Base-by-base conservation (phyloP, 2,329 filamentous ascomycete species). In the Aspergillus awamori region DNA sequence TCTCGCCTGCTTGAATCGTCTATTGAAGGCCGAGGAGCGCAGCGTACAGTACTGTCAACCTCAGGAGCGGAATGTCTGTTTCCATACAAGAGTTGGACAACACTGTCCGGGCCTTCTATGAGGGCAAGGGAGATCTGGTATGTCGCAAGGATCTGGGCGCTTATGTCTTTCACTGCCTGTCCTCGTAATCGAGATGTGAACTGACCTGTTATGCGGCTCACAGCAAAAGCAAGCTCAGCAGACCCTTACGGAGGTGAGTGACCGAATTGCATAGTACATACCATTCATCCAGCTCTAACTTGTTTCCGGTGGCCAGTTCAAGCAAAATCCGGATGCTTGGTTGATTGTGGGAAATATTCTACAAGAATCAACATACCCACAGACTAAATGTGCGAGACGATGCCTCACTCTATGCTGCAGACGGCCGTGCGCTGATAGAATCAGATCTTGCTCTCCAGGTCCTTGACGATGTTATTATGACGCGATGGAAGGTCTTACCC, bases 301-400 rank as follows among this genome's bases (percentile, higher is more conserved):
- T 45, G 22, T 51, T 60, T 67, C 53, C 47, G 66, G 61, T 56
- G 26, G 64, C 8, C 73, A 98, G 92, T 99, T 99, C 86, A 98
- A 98, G 80, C 95, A 98, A 83, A 96, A 98, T 74, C 93, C 94
- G 61, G 95, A 99, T 82, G 90, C 95, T 62, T 99, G 95, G 95
- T 86, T 98, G 68, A 87, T 97, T 77, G 95, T 98, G 72, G 95
- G 97, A 77, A 93, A 97, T 81, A 97, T 99, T 73, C 86, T 99
- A 65, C 90, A 94, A 79, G 91, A 96, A 78, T 91, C 95, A 66
- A 89, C 89, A 77, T 96, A 97, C 76, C 88, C 92, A 58, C 93
- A 98, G 80, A 99, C 95, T 64, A 99, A 99, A 83, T 99, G 92
- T 93, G 82, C 74, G 89, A 83, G 69, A 53, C 54, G 39, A 53